These are phyloP conservation scores for Aspergillus udagawae DNA, from an alignment of 2,329 filamentous ascomycete species.

Conservation along the genomic window DNA sequence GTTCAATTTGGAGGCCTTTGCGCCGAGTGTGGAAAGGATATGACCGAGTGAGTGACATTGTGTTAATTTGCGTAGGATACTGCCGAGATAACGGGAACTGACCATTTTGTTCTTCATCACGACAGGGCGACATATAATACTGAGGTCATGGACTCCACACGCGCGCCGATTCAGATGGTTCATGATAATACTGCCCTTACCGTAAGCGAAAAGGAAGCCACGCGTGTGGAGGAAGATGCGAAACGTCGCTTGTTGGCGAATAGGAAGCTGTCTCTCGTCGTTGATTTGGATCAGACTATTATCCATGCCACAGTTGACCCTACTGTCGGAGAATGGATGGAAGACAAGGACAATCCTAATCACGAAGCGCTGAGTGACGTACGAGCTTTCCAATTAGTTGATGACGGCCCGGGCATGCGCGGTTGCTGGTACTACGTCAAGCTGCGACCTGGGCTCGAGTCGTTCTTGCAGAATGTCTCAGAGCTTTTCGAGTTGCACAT, in stretches of 20 bases:
- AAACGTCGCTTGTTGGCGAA: slow-evolving; percentile 76
- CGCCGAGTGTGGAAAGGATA: slow-evolving; percentile 88
- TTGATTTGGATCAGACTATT: slow-evolving; percentile 96
- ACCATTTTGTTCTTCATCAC: neutral
- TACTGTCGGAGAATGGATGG: slow-evolving; percentile 93
- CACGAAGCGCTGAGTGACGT: slow-evolving; percentile 88
- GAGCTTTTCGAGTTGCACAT: slow-evolving; percentile 91
- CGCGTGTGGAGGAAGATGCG: slow-evolving; percentile 75
- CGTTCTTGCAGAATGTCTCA: slow-evolving; percentile 74
- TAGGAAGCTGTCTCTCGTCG: slow-evolving; percentile 85
- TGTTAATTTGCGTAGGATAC: neutral
- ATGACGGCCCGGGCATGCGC: slow-evolving; percentile 71
- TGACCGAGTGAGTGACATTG: slow-evolving; percentile 64
- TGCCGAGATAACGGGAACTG: neutral
- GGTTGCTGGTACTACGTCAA: slow-evolving; percentile 99
- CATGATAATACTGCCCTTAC: slow-evolving; percentile 86
- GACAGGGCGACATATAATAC: slow-evolving; percentile 70
- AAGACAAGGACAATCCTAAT: slow-evolving; percentile 83
- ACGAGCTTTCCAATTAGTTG: slow-evolving; percentile 78
- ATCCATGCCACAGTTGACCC: slow-evolving; percentile 98
- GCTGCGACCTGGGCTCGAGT: slow-evolving; percentile 77
- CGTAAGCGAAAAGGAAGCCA: slow-evolving; percentile 78
- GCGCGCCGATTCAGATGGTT: slow-evolving; percentile 90
- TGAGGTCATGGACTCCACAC: slow-evolving; percentile 71
- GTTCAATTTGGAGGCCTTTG: slow-evolving; percentile 89